A percentile compares a stretch with the other conserved stretches of the same genome.
phyloP scores from a whole-genome alignment of 139 green algal genomes.

The Chlorella sp. region DNA sequence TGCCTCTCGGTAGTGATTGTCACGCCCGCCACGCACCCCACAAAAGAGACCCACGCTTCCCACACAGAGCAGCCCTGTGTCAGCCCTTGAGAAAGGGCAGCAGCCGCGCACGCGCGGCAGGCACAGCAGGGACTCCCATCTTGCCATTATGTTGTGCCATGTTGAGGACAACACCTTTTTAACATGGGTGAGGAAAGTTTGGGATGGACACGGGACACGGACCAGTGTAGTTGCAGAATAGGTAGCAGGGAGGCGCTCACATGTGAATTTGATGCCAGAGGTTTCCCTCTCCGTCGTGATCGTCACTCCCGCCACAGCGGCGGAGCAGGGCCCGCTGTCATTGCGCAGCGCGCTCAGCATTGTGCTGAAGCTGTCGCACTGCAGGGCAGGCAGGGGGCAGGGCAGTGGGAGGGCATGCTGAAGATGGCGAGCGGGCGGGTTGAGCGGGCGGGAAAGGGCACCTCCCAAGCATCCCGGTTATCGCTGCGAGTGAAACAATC shows the following conservation, averaged over 20 bases:
- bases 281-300: conserved; percentile 11
- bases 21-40: too few species aligned
- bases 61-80: too few species aligned
- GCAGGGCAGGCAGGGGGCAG: background rate
- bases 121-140: too few species aligned
- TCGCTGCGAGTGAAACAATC: background rate
- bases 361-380: background rate
- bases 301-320: background rate
- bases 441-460: too few species aligned
- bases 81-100: too few species aligned
- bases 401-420: background rate
- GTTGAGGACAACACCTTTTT: too few species aligned
- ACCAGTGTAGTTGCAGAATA: background rate
- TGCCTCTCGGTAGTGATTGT: too few species aligned
- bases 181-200: too few species aligned
- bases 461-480: background rate
- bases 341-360: background rate
- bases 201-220: too few species aligned
- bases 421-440: background rate
- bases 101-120: too few species aligned
- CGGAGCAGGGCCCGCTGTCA: background rate
- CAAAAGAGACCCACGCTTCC: too few species aligned
- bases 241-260: background rate
- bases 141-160: too few species aligned
- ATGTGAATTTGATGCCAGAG: background rate